Base-by-base conservation (phyloP, 805 yeast species). In the Kazachstania viticola region DNA sequence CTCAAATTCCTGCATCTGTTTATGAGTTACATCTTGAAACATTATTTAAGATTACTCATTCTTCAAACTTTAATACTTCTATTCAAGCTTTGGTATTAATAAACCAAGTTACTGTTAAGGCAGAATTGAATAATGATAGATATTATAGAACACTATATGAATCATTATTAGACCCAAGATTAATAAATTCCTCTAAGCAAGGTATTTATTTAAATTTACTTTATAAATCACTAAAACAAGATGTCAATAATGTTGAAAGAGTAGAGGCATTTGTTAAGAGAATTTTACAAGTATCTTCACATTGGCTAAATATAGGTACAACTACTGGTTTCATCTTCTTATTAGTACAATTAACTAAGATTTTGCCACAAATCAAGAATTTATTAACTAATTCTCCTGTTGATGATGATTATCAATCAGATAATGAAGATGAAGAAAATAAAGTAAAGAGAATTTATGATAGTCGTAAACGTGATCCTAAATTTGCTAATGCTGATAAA, bases 61-160 rank as follows among this genome's bases (percentile, higher is more conserved):
- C 95, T 13, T 75, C 94, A 17, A 91, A 91, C 54, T 87, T 88
- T 65, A 83, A 83, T 55, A 88, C 98, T 2, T 78, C 93, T 11
- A 76, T 91, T 16, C 98, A 91, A 62, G 94, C 97, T 0, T 68
- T 91, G 43, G 76, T 80, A 22, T 71, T 91, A 48, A 75, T 91
- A 32, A 75, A 79, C 53, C 95, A 84, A 50, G 79, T 91, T 39
- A 69, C 83, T 14, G 54, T 68, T 30, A 65, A 72, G 32, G 79
- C 80, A 40, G 61, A 64, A 17, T 56, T 75, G 44, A 65, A 68
- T 42, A 44, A 65, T 17, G 80, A 76, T 47, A 69, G 97, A 52
- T 91, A 70, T 54, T 88, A 75, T 64, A 72, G 83, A 51, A 83
- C 96, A 0, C 65, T 91, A 32, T 91, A 91, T 55, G 97, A 88